Base-by-base conservation (phyloP, 495 filamentous ascomycete species). In the Apiosordaria backusii region DNA sequence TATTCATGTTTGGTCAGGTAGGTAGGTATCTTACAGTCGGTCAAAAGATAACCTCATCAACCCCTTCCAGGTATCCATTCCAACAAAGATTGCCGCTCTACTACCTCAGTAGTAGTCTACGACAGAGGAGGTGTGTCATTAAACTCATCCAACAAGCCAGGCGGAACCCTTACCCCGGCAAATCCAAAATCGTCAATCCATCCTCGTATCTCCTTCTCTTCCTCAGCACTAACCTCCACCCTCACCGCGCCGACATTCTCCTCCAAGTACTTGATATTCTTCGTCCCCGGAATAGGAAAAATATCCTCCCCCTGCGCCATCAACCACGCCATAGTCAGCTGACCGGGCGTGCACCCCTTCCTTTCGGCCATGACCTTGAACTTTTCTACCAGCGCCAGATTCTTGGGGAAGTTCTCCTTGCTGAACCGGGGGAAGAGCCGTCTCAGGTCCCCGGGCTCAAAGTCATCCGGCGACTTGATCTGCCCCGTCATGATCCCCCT, bases 261-360 rank as follows among this genome's bases (percentile, higher is more conserved):
- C 66, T 86, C 84, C n/a, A 88, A 68, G 45, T 85, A 83, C 63
- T 79, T 81, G 57, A 83, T 75, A 65, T 76, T 82, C 74, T 80
- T 88, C 4, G 86, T 88, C 4, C 87, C 87, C 5, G 82, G 84
- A 55, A 85, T 84, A 10, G 82, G 78, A 60, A 86, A 74, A 68
- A 87, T 77, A 59, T 86, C 82, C 2, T 81, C 77, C 4, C 85
- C 86, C 72, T 88, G 86, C 7, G 80, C 79, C 67, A 86, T 61
- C 52, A 86, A 66, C 86, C 86, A 88, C 0, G 86, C 85, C 25
- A 88, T 70, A 0, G 80, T 78, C 61, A 88, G 65, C 70, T 87
- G 85, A 15, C 74, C 79, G 1, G 78, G 52, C 1, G 83, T 84
- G 62, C 65, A 72, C 0, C 77, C 77, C 71, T 86, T 85, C 62